These are phyloP conservation scores for Eustoma russellianum DNA, from an alignment of 257 asterid species.

Conservation along the genomic window DNA sequence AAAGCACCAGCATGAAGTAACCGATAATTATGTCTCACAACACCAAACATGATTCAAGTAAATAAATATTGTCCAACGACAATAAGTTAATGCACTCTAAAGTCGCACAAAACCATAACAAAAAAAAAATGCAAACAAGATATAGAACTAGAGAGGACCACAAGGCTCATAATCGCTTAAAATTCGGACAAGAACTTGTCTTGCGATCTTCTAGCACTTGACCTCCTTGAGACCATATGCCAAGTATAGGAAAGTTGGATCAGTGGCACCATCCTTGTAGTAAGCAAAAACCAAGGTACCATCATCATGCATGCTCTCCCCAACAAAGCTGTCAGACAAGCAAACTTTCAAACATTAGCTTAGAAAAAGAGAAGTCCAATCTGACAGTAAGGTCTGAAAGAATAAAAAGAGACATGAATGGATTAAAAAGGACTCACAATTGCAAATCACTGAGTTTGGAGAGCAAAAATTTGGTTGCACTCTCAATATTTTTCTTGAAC, in stretches of 20 bases:
- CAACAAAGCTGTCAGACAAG: constrained; percentile 46
- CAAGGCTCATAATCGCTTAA: neutral
- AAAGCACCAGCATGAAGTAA: no score
- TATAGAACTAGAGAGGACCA: constrained; percentile 6
- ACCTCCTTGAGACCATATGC: constrained; percentile 74
- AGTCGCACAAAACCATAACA: neutral
- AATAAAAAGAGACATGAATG: neutral
- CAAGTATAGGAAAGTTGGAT: constrained; percentile 81
- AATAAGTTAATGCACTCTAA: no score
- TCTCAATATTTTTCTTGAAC: constrained; percentile 68
- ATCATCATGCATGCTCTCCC: constrained; percentile 84
- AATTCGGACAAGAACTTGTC: neutral
- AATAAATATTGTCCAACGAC: no score
- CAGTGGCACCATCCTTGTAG: constrained; percentile 74
- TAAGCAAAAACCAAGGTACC: constrained; percentile 66
- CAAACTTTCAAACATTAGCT: neutral
- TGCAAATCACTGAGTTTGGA: constrained; percentile 69
- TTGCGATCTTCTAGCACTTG: constrained; percentile 43
- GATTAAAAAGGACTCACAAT: constrained; percentile 41
- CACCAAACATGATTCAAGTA: no score
- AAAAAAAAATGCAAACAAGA: constrained; percentile 9
- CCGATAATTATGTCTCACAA: no score
- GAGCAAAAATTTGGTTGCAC: constrained; percentile 65
- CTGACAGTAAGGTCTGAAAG: neutral
- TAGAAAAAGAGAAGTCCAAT: no score